Conservation (phyloP, 352 stramenopile genomes). For the Phytophthora lateralis region DNA sequence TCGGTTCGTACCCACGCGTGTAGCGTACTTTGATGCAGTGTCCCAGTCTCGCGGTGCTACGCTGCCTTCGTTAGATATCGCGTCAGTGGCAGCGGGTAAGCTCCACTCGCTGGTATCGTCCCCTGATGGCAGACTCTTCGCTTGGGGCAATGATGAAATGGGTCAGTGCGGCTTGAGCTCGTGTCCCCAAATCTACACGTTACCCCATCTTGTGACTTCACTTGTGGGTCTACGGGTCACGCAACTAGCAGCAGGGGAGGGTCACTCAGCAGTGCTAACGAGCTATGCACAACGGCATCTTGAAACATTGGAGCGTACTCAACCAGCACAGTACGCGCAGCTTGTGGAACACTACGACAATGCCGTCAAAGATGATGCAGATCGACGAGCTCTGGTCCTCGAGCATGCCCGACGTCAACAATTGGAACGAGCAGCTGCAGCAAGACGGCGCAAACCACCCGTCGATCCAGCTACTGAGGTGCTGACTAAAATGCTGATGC, state of each 20-base stretch:
- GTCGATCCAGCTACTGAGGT: conserved; percentile 34
- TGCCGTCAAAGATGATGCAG: conserved; percentile 45
- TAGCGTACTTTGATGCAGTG: conserved; percentile 61
- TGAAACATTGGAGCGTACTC: conserved; percentile 48
- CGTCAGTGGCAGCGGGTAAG: conserved; percentile 52
- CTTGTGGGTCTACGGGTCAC: conserved; percentile 59
- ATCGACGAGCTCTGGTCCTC: conserved; percentile 41
- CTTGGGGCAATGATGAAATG: conserved; percentile 77
- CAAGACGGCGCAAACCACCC: conserved; percentile 43
- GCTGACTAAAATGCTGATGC: conserved; percentile 26
- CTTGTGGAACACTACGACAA: conserved; percentile 47
- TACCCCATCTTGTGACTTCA: conserved; percentile 71
- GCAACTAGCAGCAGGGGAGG: conserved; percentile 54
- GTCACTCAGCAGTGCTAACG: conserved; percentile 60
- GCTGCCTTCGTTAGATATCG: conserved; percentile 33
- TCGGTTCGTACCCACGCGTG: conserved; percentile 37
- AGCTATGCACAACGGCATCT: conserved; percentile 45
- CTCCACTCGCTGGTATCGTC: conserved; percentile 57
- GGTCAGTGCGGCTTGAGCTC: conserved; percentile 69
- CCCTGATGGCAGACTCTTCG: conserved; percentile 61
- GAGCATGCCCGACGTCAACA: conserved; percentile 30
- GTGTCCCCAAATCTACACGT: conserved; percentile 78
- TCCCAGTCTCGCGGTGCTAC: not conserved
- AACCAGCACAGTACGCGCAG: conserved; percentile 50
- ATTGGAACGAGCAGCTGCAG: conserved; percentile 30